These are phyloP conservation scores for Naematelia encephala DNA, from an alignment of 768 basidiomycete genomes.

Conservation along the genomic window DNA sequence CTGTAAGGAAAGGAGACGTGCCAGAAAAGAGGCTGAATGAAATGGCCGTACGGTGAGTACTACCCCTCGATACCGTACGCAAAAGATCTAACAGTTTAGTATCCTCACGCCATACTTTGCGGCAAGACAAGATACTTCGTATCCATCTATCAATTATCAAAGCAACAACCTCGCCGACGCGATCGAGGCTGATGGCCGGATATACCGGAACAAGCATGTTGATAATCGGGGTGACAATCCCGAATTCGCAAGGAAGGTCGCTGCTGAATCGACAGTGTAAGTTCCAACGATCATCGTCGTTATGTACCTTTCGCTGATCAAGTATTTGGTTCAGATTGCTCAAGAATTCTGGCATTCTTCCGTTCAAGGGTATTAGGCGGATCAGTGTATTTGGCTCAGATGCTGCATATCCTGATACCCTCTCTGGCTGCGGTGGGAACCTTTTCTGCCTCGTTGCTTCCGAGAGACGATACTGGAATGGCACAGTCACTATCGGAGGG, in stretches of 20 bases:
- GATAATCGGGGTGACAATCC: conserved; percentile 65
- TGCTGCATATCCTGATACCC: conserved; percentile 54
- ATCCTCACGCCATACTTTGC: conserved; percentile 56
- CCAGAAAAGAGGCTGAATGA: conserved; percentile 38
- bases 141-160: conserved; percentile 59
- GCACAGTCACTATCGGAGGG: conserved; percentile 46
- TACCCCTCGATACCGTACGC: no score
- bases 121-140: conserved; percentile 58
- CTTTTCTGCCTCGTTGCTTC: conserved; percentile 38
- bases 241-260: conserved; percentile 43
- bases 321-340: conserved; percentile 25
- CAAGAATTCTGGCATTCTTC: conserved; percentile 43
- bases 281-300: background rate
- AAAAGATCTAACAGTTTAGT: no score
- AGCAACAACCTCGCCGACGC: conserved; percentile 31
- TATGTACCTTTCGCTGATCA: background rate
- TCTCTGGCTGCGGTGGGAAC: conserved; percentile 42
- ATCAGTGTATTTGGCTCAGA: conserved; percentile 61
- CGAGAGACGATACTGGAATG: conserved; percentile 42
- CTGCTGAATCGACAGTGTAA: conserved; percentile 43
- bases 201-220: conserved; percentile 45
- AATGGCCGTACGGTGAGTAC: conserved; percentile 32
- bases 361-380: conserved; percentile 36
- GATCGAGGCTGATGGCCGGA: conserved; percentile 18
- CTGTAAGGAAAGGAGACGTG: conserved; percentile 35